Conservation (phyloP, 306 rosid species). For the Clitoria ternatea region DNA sequence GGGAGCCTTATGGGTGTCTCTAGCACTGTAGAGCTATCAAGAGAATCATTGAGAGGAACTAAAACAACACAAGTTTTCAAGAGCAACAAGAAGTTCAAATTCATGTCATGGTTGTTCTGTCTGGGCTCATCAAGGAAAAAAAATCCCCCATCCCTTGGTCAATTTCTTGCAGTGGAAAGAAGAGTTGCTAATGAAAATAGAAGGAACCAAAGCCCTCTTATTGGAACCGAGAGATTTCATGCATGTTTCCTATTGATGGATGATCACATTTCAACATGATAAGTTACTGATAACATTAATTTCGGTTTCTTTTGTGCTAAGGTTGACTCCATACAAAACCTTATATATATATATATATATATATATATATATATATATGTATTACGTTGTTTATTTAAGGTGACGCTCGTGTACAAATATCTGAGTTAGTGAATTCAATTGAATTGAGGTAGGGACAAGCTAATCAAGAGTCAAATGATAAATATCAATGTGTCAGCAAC, state of each 20-base stretch:
- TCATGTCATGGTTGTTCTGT: slow-evolving; percentile 15
- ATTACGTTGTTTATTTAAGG: too few relatives aligned
- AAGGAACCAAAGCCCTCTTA: neutral
- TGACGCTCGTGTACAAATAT: too few relatives aligned
- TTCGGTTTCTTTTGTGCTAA: too few relatives aligned
- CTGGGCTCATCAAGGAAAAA: neutral
- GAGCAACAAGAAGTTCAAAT: slow-evolving; percentile 28
- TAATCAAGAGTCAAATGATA: neutral
- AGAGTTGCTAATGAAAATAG: slow-evolving; percentile 17
- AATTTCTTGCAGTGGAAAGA: slow-evolving; percentile 31
- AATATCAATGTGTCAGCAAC: neutral
- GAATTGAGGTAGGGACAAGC: neutral
- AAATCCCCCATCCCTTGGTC: slow-evolving; percentile 18
- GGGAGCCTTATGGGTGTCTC: slow-evolving; percentile 74
- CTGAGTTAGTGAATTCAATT: too few relatives aligned
- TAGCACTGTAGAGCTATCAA: slow-evolving; percentile 54
- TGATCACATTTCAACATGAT: neutral
- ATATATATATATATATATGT: too few relatives aligned
- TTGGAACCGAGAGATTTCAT: slow-evolving; percentile 12
- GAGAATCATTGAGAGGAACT: slow-evolving; percentile 56
- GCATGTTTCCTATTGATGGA: neutral
- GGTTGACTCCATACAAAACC: too few relatives aligned
- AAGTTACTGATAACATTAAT: too few relatives aligned
- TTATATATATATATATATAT: too few relatives aligned
- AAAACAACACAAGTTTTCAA: slow-evolving; percentile 33